Conservation (phyloP, 2,329 filamentous ascomycete species). For the Tolypocladium ovalisporum region DNA sequence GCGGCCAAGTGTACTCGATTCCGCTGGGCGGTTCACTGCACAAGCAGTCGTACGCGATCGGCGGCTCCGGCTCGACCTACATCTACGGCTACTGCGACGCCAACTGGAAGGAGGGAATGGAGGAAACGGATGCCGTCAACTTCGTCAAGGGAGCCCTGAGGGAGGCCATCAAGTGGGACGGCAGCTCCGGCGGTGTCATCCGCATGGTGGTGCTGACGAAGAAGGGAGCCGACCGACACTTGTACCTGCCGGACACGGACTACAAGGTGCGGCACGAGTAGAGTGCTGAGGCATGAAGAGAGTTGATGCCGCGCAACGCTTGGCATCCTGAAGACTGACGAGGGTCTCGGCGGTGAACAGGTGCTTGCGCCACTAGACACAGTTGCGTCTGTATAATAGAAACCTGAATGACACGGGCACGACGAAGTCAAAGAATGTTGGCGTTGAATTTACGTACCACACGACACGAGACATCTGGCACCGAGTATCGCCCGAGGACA, state of each 20-base stretch:
- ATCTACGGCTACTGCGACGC: slow-evolving; percentile 99
- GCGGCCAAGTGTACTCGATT: slow-evolving; percentile 95
- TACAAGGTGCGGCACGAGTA: slow-evolving; percentile 65
- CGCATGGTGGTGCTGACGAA: slow-evolving; percentile 93
- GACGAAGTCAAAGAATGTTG: background rate
- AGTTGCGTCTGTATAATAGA: slow-evolving; percentile 3
- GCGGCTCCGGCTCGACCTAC: slow-evolving; percentile 94
- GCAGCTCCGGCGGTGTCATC: slow-evolving; percentile 95
- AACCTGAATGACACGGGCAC: background rate
- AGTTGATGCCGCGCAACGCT: background rate
- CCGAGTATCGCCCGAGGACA: too few relatives aligned
- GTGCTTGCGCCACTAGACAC: background rate
- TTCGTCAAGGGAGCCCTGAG: slow-evolving; percentile 87
- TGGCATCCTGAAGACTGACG: background rate
- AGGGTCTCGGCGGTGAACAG: background rate
- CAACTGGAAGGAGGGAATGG: slow-evolving; percentile 93
- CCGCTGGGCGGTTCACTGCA: slow-evolving; percentile 92
- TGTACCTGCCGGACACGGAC: slow-evolving; percentile 88
- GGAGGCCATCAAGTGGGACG: slow-evolving; percentile 99
- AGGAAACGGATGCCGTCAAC: slow-evolving; percentile 74
- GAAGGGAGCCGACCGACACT: slow-evolving; percentile 79
- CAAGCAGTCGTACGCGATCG: slow-evolving; percentile 93
- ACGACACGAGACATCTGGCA: background rate
- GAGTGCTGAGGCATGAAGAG: slow-evolving; percentile 16
- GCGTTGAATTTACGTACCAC: background rate